Evolutionary conservation across 345 rosid species (phyloP).

Genomic region (Streptanthus diversifolius): DNA sequence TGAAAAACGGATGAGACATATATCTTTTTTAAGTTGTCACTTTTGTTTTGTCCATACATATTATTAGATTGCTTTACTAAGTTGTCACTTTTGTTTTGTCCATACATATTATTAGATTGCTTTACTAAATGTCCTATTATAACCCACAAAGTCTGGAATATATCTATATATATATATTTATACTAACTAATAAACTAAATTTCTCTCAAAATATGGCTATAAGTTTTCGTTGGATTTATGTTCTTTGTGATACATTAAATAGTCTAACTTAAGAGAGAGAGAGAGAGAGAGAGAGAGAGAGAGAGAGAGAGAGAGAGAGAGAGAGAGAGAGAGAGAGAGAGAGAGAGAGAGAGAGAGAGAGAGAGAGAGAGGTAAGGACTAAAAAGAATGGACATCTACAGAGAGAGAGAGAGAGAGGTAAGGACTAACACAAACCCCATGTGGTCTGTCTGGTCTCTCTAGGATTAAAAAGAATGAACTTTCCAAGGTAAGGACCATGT

Average conservation of each 20-base stretch:
- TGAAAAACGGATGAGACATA: not conserved
- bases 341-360: too few relatives aligned
- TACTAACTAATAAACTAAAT: not conserved
- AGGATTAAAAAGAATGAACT: constrained; percentile 78
- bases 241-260: not conserved
- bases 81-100: constrained; percentile 17
- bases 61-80: constrained; percentile 3
- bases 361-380: too few relatives aligned
- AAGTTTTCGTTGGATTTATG: not conserved
- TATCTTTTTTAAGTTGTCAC: constrained; percentile 22
- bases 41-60: not conserved
- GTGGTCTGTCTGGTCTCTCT: constrained; percentile 16
- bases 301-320: too few relatives aligned
- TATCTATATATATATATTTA: too few relatives aligned
- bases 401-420: too few relatives aligned
- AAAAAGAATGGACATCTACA: too few relatives aligned
- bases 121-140: not conserved
- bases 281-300: too few relatives aligned
- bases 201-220: not conserved
- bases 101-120: not conserved
- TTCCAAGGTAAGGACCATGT: constrained; percentile 56
- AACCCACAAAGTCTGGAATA: not conserved
- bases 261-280: too few relatives aligned
- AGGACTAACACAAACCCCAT: not conserved
- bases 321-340: too few relatives aligned